These are phyloP conservation scores for Sugiyamaella boreocaroliniensis DNA, from an alignment of 805 yeast species.

Conservation along the genomic window DNA sequence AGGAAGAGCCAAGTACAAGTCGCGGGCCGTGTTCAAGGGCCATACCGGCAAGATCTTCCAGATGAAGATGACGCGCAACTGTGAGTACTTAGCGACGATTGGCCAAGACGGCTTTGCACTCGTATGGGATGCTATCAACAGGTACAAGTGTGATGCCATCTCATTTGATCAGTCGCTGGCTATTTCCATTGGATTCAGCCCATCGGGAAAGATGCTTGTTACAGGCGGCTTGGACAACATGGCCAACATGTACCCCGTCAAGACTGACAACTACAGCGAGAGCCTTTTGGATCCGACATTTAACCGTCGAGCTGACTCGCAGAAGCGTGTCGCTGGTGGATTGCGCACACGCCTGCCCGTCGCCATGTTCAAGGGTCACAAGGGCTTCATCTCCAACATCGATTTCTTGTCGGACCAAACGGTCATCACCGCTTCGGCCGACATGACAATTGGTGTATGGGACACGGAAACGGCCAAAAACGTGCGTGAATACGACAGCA, in stretches of 20 bases:
- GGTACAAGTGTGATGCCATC: constrained; percentile 63
- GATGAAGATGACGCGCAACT: constrained; percentile 60
- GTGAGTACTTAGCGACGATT: constrained; percentile 57
- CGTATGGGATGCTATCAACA: constrained; percentile 74
- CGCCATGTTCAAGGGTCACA: constrained; percentile 67
- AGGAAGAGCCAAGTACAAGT: constrained; percentile 6
- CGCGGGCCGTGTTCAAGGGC: constrained; percentile 36
- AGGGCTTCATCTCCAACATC: constrained; percentile 72
- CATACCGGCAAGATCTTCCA: constrained; percentile 71
- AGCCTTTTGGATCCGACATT: neutral
- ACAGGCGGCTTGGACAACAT: constrained; percentile 78
- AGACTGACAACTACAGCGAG: constrained; percentile 10
- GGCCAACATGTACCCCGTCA: constrained; percentile 54
- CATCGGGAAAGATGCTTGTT: constrained; percentile 60
- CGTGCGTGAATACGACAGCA: constrained; percentile 20
- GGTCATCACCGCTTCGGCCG: constrained; percentile 72
- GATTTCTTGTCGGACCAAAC: constrained; percentile 54
- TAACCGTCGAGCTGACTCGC: neutral
- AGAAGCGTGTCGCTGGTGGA: neutral
- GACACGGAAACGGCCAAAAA: constrained; percentile 58
- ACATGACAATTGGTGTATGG: constrained; percentile 74
- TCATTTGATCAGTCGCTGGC: constrained; percentile 75
- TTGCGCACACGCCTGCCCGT: constrained; percentile 23
- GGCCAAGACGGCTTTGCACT: constrained; percentile 84
- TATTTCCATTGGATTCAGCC: constrained; percentile 64